phyloP scores from a whole-genome alignment of 768 basidiomycete genomes.

The Leccinum ochraceum region DNA sequence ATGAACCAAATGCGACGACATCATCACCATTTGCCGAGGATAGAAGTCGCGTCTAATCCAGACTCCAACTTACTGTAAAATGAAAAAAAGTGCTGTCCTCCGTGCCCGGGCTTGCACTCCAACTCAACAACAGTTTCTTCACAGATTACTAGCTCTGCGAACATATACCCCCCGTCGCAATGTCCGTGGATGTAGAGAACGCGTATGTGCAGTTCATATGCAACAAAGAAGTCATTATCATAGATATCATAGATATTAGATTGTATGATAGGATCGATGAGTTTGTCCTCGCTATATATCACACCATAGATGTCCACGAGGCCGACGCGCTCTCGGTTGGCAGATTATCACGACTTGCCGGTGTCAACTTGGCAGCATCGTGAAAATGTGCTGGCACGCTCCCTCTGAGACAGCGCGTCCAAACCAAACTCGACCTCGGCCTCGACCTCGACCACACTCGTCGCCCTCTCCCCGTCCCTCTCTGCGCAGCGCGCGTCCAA shows the following conservation, averaged over 20 bases:
- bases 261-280: neutral
- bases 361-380: too few relatives aligned
- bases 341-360: neutral
- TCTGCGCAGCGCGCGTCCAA: too few relatives aligned
- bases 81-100: too few relatives aligned
- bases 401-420: too few relatives aligned
- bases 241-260: neutral
- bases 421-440: too few relatives aligned
- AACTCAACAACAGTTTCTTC: neutral
- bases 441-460: too few relatives aligned
- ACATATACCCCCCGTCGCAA: neutral
- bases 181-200: neutral
- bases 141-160: neutral
- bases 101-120: too few relatives aligned
- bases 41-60: neutral
- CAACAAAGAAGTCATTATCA: neutral
- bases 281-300: neutral
- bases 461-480: too few relatives aligned
- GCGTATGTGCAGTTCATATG: too few relatives aligned
- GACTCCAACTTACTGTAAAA: neutral
- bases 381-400: too few relatives aligned
- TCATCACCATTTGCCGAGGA: neutral
- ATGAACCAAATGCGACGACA: conserved; percentile 9
- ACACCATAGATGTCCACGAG: neutral
- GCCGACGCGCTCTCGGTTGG: neutral